Base-by-base conservation (phyloP, 257 asterid genomes). In the Ilex asprella region DNA sequence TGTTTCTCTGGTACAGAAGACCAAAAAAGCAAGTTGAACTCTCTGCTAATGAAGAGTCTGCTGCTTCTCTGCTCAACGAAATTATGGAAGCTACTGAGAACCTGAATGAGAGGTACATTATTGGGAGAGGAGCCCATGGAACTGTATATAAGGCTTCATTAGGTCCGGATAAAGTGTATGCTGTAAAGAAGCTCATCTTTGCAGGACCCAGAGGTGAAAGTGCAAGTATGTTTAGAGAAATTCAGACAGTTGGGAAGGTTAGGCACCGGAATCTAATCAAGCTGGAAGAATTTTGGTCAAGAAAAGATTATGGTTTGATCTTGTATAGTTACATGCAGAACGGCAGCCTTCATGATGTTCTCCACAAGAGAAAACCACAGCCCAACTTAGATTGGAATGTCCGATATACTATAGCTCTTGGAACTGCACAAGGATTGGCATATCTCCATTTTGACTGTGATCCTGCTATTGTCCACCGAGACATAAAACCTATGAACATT, bases 101-200 rank as follows among this genome's bases (percentile, higher is more conserved):
- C 69, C 82, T 89, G 27, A 78, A 76, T 43, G 87, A 81, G 53
- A 72, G 58, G 74, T 78, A 81, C 56, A 43, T 79, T 39, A 76
- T 89, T 14, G 95, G 95, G 64, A 81, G 75, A 63, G 97, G 97
- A 66, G 97, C 94, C 0, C 94, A 89, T 47, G 97, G 97, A 64
- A 73, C 66, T 1, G 95, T 89, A 8, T 89, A 84, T 75, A 86
- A 81, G 82, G 97, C 79, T 58, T 47, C 74, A 1, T 55, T 89
- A 77, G 67, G 76, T 66, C 70, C 87, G 8, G 70, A 70, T 6
- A 72, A 76, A 78, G 84, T 76, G 43, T 86, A 81, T 60, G 97
- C 97, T 55, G 75, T 83, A 69, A 89, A 89, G 70, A 86, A 78
- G 79, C 78, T 89, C 31, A 58, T 63, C 56, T 82, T 75, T 57